phyloP scores from a whole-genome alignment of 2,329 filamentous ascomycete genomes.

The Rhexocercosporidium sp. region DNA sequence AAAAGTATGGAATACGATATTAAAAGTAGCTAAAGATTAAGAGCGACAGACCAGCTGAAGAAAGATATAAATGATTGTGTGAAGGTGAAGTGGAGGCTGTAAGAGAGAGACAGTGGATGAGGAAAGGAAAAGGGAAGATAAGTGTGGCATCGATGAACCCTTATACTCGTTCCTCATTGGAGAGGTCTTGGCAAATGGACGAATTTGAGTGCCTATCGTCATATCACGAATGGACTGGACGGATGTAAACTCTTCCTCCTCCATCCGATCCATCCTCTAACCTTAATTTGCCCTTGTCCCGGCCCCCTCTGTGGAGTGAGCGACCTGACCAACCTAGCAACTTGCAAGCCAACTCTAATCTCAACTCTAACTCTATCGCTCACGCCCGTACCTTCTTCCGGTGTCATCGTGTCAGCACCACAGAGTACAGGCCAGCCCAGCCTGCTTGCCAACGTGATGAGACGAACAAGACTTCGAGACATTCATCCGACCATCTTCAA shows the following conservation, averaged over 20 bases:
- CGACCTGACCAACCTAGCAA: neutral
- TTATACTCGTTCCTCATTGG: conserved; percentile 21
- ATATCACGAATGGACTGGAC: neutral
- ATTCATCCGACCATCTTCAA: conserved; percentile 21
- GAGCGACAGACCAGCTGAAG: conserved; percentile 24
- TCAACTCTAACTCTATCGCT: conserved; percentile 16
- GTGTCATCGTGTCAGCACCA: conserved; percentile 12
- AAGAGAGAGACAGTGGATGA: conserved; percentile 21
- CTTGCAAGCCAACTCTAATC: conserved; percentile 8
- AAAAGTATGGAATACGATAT: conserved; percentile 11
- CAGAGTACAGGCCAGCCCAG: neutral
- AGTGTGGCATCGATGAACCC: conserved; percentile 8
- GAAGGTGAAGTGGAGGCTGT: conserved; percentile 10
- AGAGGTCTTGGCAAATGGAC: conserved; percentile 10
- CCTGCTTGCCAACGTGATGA: conserved; percentile 2
- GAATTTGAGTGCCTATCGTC: neutral
- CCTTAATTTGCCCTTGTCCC: conserved; percentile 13
- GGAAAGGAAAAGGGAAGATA: conserved; percentile 9
- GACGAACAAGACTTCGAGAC: conserved; percentile 19
- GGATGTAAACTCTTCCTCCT: neutral
- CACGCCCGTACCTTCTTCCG: conserved; percentile 15
- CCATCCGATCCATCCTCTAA: conserved; percentile 19
- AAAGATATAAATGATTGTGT: conserved; percentile 13
- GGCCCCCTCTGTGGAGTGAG: neutral
- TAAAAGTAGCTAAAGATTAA: conserved; percentile 18